Evolutionary conservation across 805 yeast genomes (phyloP).

Genomic region (Zygotorulaspora florentina): DNA sequence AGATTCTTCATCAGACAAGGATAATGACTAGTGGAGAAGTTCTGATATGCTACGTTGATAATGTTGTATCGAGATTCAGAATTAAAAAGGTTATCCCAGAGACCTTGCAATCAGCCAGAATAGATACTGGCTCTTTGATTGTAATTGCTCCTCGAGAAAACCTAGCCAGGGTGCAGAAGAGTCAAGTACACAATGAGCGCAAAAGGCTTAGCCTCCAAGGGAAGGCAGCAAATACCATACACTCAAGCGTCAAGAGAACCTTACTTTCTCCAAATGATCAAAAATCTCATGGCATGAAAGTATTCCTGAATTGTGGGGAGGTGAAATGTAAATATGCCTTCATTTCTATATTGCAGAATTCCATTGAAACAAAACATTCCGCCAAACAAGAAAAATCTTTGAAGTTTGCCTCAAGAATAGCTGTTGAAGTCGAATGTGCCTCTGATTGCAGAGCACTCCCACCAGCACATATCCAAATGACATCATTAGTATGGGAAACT

Average conservation of each 20-base stretch:
- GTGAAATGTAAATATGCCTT: constrained; percentile 26
- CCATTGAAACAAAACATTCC: constrained; percentile 13
- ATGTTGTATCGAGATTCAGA: constrained; percentile 53
- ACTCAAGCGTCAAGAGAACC: constrained; percentile 3
- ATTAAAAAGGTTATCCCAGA: constrained; percentile 46
- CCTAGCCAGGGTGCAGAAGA: constrained; percentile 29
- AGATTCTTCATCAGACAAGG: constrained; percentile 73
- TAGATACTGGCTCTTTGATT: constrained; percentile 63
- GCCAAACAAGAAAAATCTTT: constrained; percentile 33
- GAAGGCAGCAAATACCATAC: not conserved
- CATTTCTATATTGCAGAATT: constrained; percentile 28
- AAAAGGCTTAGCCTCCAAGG: constrained; percentile 9
- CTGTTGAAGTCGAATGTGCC: constrained; percentile 11
- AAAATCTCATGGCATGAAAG: not conserved
- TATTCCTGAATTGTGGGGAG: constrained; percentile 6
- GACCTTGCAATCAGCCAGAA: constrained; percentile 41
- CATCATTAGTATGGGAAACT: constrained; percentile 42
- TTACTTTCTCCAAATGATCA: not conserved
- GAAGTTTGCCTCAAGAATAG: constrained; percentile 20
- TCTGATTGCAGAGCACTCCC: constrained; percentile 9
- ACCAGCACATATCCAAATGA: constrained; percentile 37
- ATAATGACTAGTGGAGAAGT: constrained; percentile 58
- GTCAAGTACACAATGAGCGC: constrained; percentile 21
- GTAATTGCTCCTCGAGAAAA: constrained; percentile 69
- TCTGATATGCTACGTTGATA: constrained; percentile 66